Base-by-base conservation (phyloP, 306 rosid genomes). In the Vigna mungo region DNA sequence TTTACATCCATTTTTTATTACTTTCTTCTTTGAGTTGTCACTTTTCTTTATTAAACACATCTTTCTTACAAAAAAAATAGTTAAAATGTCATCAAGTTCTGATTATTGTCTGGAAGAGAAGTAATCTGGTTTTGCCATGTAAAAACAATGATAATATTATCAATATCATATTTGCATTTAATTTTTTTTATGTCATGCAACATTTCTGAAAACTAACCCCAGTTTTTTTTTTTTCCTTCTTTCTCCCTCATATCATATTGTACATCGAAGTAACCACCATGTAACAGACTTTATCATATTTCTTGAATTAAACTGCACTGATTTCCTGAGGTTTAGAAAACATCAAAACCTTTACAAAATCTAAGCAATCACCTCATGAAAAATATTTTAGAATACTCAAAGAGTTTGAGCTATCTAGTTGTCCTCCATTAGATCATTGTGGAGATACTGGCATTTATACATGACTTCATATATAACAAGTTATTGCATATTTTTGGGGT, bases 231-330 rank as follows among this genome's bases (percentile, higher is more conserved):
- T 39, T 20, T 21, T 0, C 14, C 15, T 21, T 30, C 36, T 39
- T 0, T 63, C 20, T 55, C n/a, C n/a, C n/a, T n/a, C n/a, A n/a
- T n/a, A n/a, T n/a, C 66, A 20, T 65, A 39, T 56, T 63, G 32
- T 64, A 68, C 72, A 62, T 23, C 1, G 37, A 30, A 73, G 53
- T 54, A 69, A 17, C 52, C 53, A 69, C 37, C 67, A 27, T 71
- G 61, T 76, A 72, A 51, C 20, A 47, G 36, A 25, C 47, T 32
- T 61, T 47, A 21, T 68, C 53, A 56, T 78, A 49, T 71, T 48
- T 76, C 60, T 71, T 71, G 36, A 54, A 68, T 60, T 76, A 43
- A 71, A 65, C 59, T 76, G 36, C 51, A 68, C 30, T 75, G 18
- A 58, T 74, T 36, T 62, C 43, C 30, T 18, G 20, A 74, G 52